Base-by-base conservation (phyloP, 2,329 filamentous ascomycete genomes). In the Neonectria faginata region DNA sequence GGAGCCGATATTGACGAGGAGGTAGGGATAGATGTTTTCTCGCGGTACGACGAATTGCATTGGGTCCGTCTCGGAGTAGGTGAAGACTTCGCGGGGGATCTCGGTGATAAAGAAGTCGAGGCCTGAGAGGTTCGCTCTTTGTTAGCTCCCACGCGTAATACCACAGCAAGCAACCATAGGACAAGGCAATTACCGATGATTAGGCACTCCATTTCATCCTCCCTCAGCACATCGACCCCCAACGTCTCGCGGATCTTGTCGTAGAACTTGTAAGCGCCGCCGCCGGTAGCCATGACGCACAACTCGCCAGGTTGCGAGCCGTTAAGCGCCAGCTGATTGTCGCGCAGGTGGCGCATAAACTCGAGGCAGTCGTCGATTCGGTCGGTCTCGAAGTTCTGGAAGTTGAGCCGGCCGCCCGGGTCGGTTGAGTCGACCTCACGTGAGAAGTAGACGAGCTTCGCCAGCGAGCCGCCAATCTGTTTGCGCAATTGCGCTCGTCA, bases 21-120 rank as follows among this genome's bases (percentile, higher is more conserved):
- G 89, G 77, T 99, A 99, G 2, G 96, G 96, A 78, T 99, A 98
- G 64, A 97, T 93, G 71, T 83, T 82, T 70, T 95, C 89, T n/a
- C 89, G 84, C 1, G 93, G 89, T 65, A 91, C 88, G 70, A 91
- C 89, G 76, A 97, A 98, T 74, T 93, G 88, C 92, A 97, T 97
- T 5, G 94, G 94, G 72, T 96, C 91, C 36, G 88, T 87, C 78
- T 97, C 95, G 76, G 92, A 94, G 80, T 98, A 98, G 20, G 94
- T 97, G 76, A 99, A 99, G 59, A 99, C 95, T 80, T 99, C 96
- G 71, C 92, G 89, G 20, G 96, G 96, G 64, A 99, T 98, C 78
- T 98, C 94, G 69, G 93, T 97, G 76, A 98, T 98, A 84, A 99
- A 98, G 82, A 98, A 99, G 78, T 99, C 96, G 47, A 99, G 89